These are phyloP conservation scores for Colletotrichum neosansevieriae DNA, from an alignment of 2,329 filamentous ascomycete genomes.

Conservation along the genomic window DNA sequence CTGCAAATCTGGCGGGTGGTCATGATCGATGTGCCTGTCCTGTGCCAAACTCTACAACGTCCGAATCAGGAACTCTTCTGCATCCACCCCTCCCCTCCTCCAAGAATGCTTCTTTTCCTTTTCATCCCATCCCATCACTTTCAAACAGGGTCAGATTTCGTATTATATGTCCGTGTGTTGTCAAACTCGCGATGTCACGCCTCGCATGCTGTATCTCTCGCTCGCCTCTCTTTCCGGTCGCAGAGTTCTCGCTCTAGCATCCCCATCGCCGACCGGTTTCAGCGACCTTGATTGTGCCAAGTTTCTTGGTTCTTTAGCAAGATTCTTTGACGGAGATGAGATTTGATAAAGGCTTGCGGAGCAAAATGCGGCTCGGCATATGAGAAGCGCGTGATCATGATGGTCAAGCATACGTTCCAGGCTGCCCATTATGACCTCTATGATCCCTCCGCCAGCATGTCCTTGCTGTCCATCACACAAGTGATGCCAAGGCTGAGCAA, in stretches of 20 bases:
- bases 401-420: background rate
- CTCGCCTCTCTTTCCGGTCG: background rate
- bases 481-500: too few species aligned
- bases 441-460: too few species aligned
- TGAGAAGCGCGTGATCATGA: too few species aligned
- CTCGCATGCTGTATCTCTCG: background rate
- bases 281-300: background rate
- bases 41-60: too few species aligned
- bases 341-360: too few species aligned
- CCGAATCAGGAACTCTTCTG: background rate
- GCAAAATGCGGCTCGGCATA: too few species aligned
- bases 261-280: background rate
- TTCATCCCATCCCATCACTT: background rate
- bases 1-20: too few species aligned
- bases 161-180: background rate
- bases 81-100: conserved; percentile 6
- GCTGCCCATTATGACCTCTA: too few species aligned
- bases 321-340: too few species aligned
- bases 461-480: too few species aligned
- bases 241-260: background rate
- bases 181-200: background rate
- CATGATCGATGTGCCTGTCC: too few species aligned
- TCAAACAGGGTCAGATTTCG: background rate
- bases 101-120: background rate
- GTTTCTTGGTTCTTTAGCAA: too few species aligned